A percentile compares a stretch with the other conserved stretches of the same genome.
Conservation (phyloP, 345 rosid species). For the Syzygium aromaticum region DNA sequence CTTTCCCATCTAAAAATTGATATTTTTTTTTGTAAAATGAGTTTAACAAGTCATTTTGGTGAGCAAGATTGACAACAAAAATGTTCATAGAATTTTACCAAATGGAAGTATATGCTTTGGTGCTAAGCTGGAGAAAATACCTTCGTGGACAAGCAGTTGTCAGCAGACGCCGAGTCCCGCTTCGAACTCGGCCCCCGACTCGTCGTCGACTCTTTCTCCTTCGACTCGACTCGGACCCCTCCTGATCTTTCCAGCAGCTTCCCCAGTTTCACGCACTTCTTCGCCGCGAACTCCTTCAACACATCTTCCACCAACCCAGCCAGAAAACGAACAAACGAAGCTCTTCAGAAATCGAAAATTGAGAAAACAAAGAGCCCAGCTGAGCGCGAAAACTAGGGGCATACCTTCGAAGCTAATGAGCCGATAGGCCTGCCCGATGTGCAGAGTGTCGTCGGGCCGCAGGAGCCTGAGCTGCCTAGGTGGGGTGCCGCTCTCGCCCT, state of each 20-base stretch:
- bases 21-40: background rate
- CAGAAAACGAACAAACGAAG: background rate
- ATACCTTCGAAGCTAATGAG: slow-evolving; percentile 79
- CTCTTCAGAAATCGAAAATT: background rate
- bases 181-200: background rate
- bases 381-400: background rate
- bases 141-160: background rate
- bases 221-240: slow-evolving; percentile 4
- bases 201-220: slow-evolving; percentile 14
- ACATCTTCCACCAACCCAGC: slow-evolving; percentile 32
- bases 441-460: slow-evolving; percentile 60
- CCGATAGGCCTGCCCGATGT: slow-evolving; percentile 64
- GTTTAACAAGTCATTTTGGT: background rate
- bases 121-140: background rate
- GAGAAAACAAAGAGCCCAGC: background rate
- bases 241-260: slow-evolving; percentile 49
- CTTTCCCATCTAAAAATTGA: too few species aligned
- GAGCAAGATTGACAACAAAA: background rate
- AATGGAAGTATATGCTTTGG: background rate
- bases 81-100: background rate
- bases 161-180: slow-evolving; percentile 11
- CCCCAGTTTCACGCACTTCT: slow-evolving; percentile 68
- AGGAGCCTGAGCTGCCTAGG: slow-evolving; percentile 79
- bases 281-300: slow-evolving; percentile 62
- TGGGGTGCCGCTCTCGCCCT: slow-evolving; percentile 36